Evolutionary conservation across 2,329 filamentous ascomycete species (phyloP), one percentile per base, ranked within the genome.

Genomic region (Xenoacremonium recifei): DNA sequence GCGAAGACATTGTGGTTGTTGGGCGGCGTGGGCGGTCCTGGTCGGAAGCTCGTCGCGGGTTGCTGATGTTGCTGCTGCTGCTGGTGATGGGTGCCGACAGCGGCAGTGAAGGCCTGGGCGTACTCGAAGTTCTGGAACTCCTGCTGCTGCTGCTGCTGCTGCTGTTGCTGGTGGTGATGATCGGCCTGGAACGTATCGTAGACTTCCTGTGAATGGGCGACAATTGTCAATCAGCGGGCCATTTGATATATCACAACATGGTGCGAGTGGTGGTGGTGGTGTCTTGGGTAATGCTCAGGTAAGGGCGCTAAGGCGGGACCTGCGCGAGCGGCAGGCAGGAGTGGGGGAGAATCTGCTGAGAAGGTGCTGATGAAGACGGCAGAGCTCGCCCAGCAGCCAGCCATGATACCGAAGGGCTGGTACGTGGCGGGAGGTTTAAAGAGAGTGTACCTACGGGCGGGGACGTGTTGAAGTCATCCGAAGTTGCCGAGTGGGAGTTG

Each of bases 401-500:
- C n/a, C n/a, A n/a, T n/a, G n/a, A n/a, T n/a, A n/a, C n/a, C n/a
- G n/a, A n/a, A n/a, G n/a, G n/a, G n/a, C n/a, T n/a, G n/a, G n/a
- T n/a, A n/a, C n/a, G n/a, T n/a, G n/a, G n/a, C n/a, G n/a, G n/a
- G n/a, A n/a, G n/a, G n/a, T n/a, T n/a, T n/a, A 37, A n/a, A 45
- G 36, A 42, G 44, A 73, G 74, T 65, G 66, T n/a, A n/a, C n/a
- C n/a, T n/a, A 80, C 77, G 60, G 76, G 72, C 54, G 77, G 72
- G 53, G 77, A 79, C 39, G 73, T 73, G 23, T 7, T 27, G 57
- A 75, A 80, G 40, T 80, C 76, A 42, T 79, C 76, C 27, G 76
- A 78, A 20, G 66, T 65, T 33, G 72, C 71, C 41, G 76, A 77
- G 54, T 75, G 75, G 43, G 76, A 75, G 60, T 76, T 72, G 42